Conservation (phyloP, 805 yeast genomes). For the Wickerhamomyces canadensis region DNA sequence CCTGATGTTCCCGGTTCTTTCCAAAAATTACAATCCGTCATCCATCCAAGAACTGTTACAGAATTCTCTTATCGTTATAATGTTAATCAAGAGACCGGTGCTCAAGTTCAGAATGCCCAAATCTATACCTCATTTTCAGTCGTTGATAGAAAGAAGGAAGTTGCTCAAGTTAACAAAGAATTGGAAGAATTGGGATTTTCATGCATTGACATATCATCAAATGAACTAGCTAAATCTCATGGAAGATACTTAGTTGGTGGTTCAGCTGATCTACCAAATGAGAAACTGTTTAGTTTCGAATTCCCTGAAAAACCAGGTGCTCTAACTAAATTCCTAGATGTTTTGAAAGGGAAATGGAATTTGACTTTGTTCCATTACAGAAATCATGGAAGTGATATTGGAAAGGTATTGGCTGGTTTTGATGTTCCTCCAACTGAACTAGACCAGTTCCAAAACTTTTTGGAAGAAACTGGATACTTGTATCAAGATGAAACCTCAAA, state of each 20-base stretch:
- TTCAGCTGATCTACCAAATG: slow-evolving; percentile 64
- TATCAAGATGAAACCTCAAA: slow-evolving; percentile 81
- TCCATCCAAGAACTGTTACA: slow-evolving; percentile 86
- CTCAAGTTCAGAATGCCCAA: slow-evolving; percentile 46
- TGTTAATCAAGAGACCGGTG: slow-evolving; percentile 31
- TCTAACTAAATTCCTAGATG: slow-evolving; percentile 67
- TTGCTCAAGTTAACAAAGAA: slow-evolving; percentile 53
- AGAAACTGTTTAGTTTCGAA: slow-evolving; percentile 77
- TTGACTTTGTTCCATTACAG: slow-evolving; percentile 93
- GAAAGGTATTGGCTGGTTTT: slow-evolving; percentile 86
- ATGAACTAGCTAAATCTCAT: slow-evolving; percentile 93
- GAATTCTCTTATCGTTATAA: slow-evolving; percentile 88
- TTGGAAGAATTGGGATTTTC: slow-evolving; percentile 60
- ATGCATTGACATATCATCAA: slow-evolving; percentile 82
- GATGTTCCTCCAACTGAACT: slow-evolving; percentile 72
- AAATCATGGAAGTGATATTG: slow-evolving; percentile 94
- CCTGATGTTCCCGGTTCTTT: slow-evolving; percentile 95
- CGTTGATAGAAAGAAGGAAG: slow-evolving; percentile 67
- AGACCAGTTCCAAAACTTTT: slow-evolving; percentile 59
- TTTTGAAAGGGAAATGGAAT: slow-evolving; percentile 79
- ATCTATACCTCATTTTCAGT: slow-evolving; percentile 89
- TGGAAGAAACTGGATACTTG: slow-evolving; percentile 68
- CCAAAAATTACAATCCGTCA: slow-evolving; percentile 63
- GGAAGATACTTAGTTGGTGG: slow-evolving; percentile 98
- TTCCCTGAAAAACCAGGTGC: slow-evolving; percentile 99